Evolutionary conservation across 2,329 filamentous ascomycete species (phyloP), one percentile per base, ranked within the genome.

Genomic region (Hirsutella rhossiliensis): DNA sequence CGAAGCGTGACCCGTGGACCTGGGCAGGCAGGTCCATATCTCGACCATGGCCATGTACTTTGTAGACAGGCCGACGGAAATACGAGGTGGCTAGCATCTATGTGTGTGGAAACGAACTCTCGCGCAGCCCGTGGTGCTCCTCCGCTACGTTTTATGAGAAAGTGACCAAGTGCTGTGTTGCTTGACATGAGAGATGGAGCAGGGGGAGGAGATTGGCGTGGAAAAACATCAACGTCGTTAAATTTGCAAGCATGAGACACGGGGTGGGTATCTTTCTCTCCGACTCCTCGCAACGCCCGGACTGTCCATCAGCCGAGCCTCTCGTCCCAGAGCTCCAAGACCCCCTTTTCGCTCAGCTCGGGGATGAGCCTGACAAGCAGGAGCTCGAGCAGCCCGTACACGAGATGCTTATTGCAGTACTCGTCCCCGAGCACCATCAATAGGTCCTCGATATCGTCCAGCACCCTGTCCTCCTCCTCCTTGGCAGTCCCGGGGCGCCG

Each of bases 381-480:
- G 46, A 90, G 65, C 65, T 98, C 92, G 30, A 97, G 66, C 40
- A 92, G 71, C 38, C 78, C 73, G 57, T 94, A 95, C 53, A 95
- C 68, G 29, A 97, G 68, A 65, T 96, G 88, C 66, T 89, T 94
- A 65, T 98, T 98, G 64, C 88, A 83, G 65, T 95, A 95, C 42
- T 75, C 71, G 62, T 96, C 88, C 15, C 76, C 77, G 52, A 95
- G 82, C 32, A 89, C 69, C 54, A 84, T 78, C 40, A 97, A 69
- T 39, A 88, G 68, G 23, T 75, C 66, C 56, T 81, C 77, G 50
- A 87, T 73, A 52, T 82, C 74, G 47, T 66, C 62, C 38, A 78
- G 62, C 46, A 79, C 68, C 41, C 38, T 41, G 34, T 53, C 49
- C 15, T 64, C 65, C 43, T 56, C 52, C 31, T 54, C 52, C 27